Conservation (phyloP, 305 asterid genomes). For the Fraxinus sp. region DNA sequence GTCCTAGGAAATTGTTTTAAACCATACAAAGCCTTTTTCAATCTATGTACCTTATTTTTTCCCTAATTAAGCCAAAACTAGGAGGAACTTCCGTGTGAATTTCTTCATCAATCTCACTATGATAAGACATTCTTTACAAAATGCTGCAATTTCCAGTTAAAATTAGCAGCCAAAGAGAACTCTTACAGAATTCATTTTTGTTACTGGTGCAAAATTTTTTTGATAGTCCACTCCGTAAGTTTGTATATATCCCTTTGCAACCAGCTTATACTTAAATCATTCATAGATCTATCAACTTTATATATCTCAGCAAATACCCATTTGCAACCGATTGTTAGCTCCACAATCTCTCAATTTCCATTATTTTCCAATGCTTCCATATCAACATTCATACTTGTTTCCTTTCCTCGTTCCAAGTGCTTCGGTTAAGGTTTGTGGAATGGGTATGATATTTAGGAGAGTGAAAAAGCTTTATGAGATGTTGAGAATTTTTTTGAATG, state of each 20-base stretch:
- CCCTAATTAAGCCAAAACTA: neutral
- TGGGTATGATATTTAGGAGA: neutral
- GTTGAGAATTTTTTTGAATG: neutral
- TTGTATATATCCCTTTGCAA: neutral
- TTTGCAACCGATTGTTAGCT: neutral
- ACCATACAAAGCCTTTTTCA: neutral
- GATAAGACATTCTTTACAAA: neutral
- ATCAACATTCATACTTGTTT: neutral
- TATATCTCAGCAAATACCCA: neutral
- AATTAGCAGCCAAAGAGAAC: neutral
- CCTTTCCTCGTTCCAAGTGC: neutral
- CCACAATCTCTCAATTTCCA: neutral
- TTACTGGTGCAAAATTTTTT: neutral
- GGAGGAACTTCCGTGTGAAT: neutral
- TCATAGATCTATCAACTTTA: neutral
- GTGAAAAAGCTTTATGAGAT: neutral
- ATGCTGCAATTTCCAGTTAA: neutral
- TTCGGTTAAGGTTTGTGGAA: neutral
- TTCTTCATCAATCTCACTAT: neutral
- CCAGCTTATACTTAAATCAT: neutral
- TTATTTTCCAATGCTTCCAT: neutral
- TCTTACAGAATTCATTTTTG: neutral
- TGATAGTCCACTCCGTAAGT: neutral
- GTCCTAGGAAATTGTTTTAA: neutral
- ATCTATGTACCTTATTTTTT: neutral